Base-by-base conservation (phyloP, 2,329 filamentous ascomycete genomes). In the Mycosphaerelloides madeirae region DNA sequence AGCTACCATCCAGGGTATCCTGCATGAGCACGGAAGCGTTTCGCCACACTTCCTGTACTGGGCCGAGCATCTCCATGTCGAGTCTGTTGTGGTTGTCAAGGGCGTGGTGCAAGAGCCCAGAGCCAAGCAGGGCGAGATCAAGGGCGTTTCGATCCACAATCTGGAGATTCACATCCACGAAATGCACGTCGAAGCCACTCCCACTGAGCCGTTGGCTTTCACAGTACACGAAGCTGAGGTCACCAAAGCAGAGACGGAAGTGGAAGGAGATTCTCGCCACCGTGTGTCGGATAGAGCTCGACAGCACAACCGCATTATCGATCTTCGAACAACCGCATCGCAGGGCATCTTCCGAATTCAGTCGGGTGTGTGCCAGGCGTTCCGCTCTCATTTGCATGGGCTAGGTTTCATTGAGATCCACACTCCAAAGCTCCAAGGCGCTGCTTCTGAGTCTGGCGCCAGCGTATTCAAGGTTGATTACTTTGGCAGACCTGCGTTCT, bases 401-500 rank as follows among this genome's bases (percentile, higher is more conserved):
- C 74, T 84, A 51, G 84, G 81, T 13, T 96, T 96, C 63, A 84
- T 95, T 47, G 90, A 96, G 67, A 95, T 96, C 48, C 88, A 95
- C 63, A 95, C 88, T 0, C 90, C 90, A 2, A 96, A 95, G 69
- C 73, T 96, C 33, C 88, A 95, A 71, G 87, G 87, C 1, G 83
- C 85, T 11, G 90, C 90, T 1, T 95, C 90, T 1, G 90, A 96
- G 66, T 95, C 87, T 36, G 90, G 90, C 36, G 84, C 90, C 12
- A 88, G 87, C 52, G 90, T 96, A 4, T 96, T 96, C 74, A 83
- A 87, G 63, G 80, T 95, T 38, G 86, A 93, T 61, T 96, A 96
- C 70, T 96, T 96, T 69, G 86, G 83, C 22, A 81, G 90, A 41
- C 80, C 80, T 15, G 90, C 89, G 3, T 96, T 93, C 72, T 71